These are phyloP conservation scores for Lophiotrema nucula DNA, from an alignment of 495 filamentous ascomycete genomes.

Conservation along the genomic window DNA sequence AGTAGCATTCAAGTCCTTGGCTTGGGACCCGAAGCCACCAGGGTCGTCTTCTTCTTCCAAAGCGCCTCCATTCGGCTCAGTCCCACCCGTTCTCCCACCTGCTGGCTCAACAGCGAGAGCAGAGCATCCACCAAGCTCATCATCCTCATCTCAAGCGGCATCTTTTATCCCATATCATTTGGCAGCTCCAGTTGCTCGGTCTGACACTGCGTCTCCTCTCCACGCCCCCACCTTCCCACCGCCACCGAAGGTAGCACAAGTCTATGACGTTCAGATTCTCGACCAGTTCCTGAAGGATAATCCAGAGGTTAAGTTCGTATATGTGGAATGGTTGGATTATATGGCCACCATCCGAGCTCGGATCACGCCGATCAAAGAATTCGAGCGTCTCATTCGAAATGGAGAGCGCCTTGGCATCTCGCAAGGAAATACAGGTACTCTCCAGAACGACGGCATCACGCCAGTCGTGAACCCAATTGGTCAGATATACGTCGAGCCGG, in stretches of 20 bases:
- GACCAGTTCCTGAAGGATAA: constrained; percentile 37
- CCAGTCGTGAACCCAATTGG: constrained; percentile 56
- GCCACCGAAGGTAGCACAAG: constrained; percentile 20
- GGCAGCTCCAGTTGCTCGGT: not conserved
- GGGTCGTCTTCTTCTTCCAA: not conserved
- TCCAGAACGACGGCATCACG: constrained; percentile 41
- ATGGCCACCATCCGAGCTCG: constrained; percentile 67
- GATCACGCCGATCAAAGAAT: constrained; percentile 66
- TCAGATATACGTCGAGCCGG: constrained; percentile 46
- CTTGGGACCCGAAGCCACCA: constrained; percentile 20
- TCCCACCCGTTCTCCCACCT: not conserved
- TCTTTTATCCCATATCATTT: not conserved
- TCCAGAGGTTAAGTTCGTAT: constrained; percentile 54
- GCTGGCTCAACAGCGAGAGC: not conserved
- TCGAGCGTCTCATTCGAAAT: constrained; percentile 55
- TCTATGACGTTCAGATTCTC: constrained; percentile 28
- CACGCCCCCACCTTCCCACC: constrained; percentile 15
- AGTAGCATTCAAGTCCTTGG: constrained; percentile 7
- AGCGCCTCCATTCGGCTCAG: not conserved
- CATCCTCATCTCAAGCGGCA: too few species aligned
- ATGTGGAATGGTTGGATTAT: constrained; percentile 79
- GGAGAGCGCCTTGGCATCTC: constrained; percentile 41
- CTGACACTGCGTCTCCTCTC: not conserved
- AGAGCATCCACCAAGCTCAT: not conserved
- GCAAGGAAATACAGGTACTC: constrained; percentile 39